Conservation (phyloP, 805 yeast genomes). For the Wickerhamiella musiphila region DNA sequence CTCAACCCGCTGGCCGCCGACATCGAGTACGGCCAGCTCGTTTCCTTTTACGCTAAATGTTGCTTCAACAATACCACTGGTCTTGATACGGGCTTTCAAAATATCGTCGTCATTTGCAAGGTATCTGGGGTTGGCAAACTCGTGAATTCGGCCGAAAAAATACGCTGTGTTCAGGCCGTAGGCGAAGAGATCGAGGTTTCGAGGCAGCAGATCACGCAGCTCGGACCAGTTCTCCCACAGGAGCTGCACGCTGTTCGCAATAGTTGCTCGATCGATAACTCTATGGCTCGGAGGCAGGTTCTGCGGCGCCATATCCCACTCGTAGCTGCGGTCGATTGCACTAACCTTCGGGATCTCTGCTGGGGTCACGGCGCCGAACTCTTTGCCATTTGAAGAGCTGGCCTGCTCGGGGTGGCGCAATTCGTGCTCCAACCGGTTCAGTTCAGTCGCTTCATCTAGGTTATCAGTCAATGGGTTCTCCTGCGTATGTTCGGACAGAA, state of each 20-base stretch:
- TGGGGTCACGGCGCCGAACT: no score
- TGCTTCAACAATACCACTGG: slow-evolving; percentile 89
- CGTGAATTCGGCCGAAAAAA: slow-evolving; percentile 57
- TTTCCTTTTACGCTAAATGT: slow-evolving; percentile 47
- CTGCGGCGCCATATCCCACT: not conserved
- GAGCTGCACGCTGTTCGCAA: slow-evolving; percentile 51
- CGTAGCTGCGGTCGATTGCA: slow-evolving; percentile 2
- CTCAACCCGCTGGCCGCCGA: slow-evolving; percentile 95
- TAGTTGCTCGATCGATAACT: slow-evolving; percentile 8
- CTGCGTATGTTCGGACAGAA: not conserved
- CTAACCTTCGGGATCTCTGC: no score
- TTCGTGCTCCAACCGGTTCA: no score
- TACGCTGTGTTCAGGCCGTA: slow-evolving; percentile 61
- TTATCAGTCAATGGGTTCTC: no score
- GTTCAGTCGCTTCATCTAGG: no score
- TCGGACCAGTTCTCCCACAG: slow-evolving; percentile 36
- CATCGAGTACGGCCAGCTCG: slow-evolving; percentile 69
- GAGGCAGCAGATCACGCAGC: slow-evolving; percentile 25
- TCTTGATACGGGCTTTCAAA: slow-evolving; percentile 76
- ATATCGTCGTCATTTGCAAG: slow-evolving; percentile 69
- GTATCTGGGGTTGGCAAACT: slow-evolving; percentile 48
- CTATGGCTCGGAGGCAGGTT: not conserved
- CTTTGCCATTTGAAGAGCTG: no score
- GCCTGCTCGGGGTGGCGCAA: slow-evolving; percentile 15
- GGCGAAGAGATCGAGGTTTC: slow-evolving; percentile 45